These are phyloP conservation scores for Hypomyces rosellus DNA, from an alignment of 2,329 filamentous ascomycete species.

Conservation along the genomic window DNA sequence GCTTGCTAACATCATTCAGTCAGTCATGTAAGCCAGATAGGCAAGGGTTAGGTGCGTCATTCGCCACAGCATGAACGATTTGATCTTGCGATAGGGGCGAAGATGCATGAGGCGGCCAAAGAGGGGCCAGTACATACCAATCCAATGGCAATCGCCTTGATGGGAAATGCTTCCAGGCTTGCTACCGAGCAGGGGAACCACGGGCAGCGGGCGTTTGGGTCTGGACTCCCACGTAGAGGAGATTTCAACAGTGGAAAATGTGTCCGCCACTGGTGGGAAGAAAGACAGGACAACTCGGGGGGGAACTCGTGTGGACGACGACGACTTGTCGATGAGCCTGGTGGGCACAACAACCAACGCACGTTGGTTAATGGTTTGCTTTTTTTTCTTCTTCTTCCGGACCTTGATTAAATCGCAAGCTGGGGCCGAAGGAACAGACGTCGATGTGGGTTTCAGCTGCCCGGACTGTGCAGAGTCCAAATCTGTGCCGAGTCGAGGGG, in stretches of 20 bases:
- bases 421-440: constrained; percentile 7
- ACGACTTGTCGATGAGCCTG: no score
- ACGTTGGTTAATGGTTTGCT: background rate
- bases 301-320: background rate
- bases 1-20: constrained; percentile 4
- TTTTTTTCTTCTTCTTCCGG: constrained; percentile 9
- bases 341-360: no score
- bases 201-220: constrained; percentile 8
- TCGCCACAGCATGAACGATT: background rate
- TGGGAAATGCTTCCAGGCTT: no score
- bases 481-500: background rate
- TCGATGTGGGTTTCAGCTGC: constrained; percentile 2
- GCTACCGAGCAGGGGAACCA: constrained; percentile 5
- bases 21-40: constrained; percentile 1
- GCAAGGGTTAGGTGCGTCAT: background rate
- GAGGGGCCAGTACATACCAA: constrained; percentile 5
- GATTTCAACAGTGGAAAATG: background rate
- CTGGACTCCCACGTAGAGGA: constrained; percentile 7
- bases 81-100: background rate
- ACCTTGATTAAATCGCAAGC: constrained; percentile 8
- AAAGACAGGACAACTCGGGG: constrained; percentile 4
- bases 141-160: no score
- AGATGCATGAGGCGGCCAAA: constrained; percentile 3
- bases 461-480: background rate
- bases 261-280: constrained; percentile 1